Percentiles rank a stretch among this genome's conserved stretches.
These are phyloP conservation scores for Chalciporus pseudorubinellus DNA, from an alignment of 768 basidiomycete genomes.

Conservation along the genomic window DNA sequence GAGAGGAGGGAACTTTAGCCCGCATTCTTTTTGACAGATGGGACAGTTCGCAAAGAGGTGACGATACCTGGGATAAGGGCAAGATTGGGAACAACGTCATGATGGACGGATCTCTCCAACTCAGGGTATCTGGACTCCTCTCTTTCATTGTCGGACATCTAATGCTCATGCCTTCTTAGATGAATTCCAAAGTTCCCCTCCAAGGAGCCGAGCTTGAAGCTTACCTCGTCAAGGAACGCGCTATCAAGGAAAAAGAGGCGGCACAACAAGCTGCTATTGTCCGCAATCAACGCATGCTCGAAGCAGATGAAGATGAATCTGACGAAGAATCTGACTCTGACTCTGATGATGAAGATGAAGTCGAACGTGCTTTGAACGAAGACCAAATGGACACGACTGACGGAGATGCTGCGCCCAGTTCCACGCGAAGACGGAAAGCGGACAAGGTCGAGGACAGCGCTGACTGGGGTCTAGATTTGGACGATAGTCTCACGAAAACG, in stretches of 20 bases:
- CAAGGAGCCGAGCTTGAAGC: slow-evolving; percentile 86
- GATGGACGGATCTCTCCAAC: slow-evolving; percentile 66
- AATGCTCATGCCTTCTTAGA: slow-evolving; percentile 40
- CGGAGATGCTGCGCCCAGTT: slow-evolving; percentile 24
- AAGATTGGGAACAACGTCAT: slow-evolving; percentile 83
- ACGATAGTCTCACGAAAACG: slow-evolving; percentile 72
- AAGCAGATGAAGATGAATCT: slow-evolving; percentile 90
- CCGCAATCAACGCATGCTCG: slow-evolving; percentile 83
- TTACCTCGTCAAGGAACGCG: slow-evolving; percentile 71
- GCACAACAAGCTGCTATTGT: slow-evolving; percentile 82
- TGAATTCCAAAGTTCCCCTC: slow-evolving; percentile 87
- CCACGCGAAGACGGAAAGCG: slow-evolving; percentile 39
- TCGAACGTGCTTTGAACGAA: slow-evolving; percentile 50
- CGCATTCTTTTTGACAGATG: slow-evolving; percentile 80
- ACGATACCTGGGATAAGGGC: slow-evolving; percentile 86
- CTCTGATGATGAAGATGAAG: slow-evolving; percentile 60
- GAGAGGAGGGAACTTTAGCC: slow-evolving; percentile 79
- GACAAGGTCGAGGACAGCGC: slow-evolving; percentile 50
- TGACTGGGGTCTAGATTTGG: slow-evolving; percentile 74
- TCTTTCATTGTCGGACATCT: background rate
- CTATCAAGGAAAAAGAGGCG: slow-evolving; percentile 77
- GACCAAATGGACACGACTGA: slow-evolving; percentile 46
- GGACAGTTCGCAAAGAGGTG: slow-evolving; percentile 77
- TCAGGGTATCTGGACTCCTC: slow-evolving; percentile 50
- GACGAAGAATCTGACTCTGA: slow-evolving; percentile 73